Conservation (phyloP, 140 eudicot genomes). For the Bidens hawaiensis region DNA sequence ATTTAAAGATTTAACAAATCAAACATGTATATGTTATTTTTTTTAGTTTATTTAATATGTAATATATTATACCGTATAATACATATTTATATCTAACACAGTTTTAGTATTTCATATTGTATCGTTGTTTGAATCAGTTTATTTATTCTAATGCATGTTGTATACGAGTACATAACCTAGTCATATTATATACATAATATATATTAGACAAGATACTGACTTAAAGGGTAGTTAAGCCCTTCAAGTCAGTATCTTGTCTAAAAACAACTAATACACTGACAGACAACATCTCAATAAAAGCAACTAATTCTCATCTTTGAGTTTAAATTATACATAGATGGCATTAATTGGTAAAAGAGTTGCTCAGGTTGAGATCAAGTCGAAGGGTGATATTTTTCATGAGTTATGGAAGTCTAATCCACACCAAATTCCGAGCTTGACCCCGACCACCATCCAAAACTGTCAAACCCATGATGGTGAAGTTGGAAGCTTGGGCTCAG, state of each 20-base stretch:
- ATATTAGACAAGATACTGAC: neutral
- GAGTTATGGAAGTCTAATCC: conserved; percentile 30
- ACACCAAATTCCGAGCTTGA: conserved; percentile 20
- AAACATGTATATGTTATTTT: too few species aligned
- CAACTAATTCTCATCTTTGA: neutral
- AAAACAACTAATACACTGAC: too few species aligned
- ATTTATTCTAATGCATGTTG: too few species aligned
- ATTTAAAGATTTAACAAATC: too few species aligned
- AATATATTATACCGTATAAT: too few species aligned
- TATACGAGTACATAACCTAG: too few species aligned
- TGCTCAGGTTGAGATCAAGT: conserved; percentile 22
- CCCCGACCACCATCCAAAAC: conserved; percentile 21
- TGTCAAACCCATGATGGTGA: conserved; percentile 28
- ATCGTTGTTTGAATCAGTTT: too few species aligned
- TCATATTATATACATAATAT: neutral
- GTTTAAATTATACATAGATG: too few species aligned
- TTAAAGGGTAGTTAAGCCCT: neutral
- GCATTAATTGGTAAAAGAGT: conserved; percentile 29
- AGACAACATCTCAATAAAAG: neutral
- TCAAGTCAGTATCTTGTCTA: too few species aligned
- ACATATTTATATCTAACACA: too few species aligned
- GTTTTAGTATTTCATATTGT: too few species aligned
- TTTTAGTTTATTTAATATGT: too few species aligned
- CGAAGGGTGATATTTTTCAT: conserved; percentile 33
- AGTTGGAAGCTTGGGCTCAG: conserved; percentile 24